These are phyloP conservation scores for Pisolithus tinctorius DNA, from an alignment of 768 basidiomycete genomes.

Conservation along the genomic window DNA sequence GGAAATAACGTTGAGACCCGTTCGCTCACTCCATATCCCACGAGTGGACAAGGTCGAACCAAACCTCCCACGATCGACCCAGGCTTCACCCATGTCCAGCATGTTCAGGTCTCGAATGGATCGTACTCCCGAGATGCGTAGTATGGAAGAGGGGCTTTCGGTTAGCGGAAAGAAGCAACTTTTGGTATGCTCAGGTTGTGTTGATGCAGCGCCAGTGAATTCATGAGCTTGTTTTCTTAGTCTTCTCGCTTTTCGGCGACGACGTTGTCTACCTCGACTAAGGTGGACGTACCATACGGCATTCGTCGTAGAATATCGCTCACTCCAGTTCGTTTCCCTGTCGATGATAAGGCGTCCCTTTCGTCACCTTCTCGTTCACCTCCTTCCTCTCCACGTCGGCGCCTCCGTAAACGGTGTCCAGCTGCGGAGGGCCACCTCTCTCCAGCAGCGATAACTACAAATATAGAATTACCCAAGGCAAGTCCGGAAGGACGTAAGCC, in stretches of 20 bases:
- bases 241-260: constrained; percentile 30
- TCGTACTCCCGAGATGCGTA: neutral
- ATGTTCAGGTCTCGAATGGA: neutral
- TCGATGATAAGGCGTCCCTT: neutral
- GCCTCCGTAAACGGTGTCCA: constrained; percentile 27
- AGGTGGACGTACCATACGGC: constrained; percentile 12
- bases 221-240: constrained; percentile 10
- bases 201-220: neutral
- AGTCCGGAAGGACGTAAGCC: neutral
- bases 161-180: neutral
- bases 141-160: neutral
- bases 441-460: neutral
- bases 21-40: constrained; percentile 16
- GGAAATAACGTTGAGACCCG: constrained; percentile 12
- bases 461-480: neutral
- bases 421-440: neutral
- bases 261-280: constrained; percentile 29
- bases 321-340: neutral
- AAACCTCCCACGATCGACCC: neutral
- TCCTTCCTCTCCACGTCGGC: constrained; percentile 14
- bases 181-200: constrained; percentile 11
- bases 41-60: constrained; percentile 15
- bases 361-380: constrained; percentile 12
- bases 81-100: neutral
- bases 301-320: constrained; percentile 1